These are phyloP conservation scores for Cochlearia excelsa DNA, from an alignment of 345 rosid genomes.

Conservation along the genomic window DNA sequence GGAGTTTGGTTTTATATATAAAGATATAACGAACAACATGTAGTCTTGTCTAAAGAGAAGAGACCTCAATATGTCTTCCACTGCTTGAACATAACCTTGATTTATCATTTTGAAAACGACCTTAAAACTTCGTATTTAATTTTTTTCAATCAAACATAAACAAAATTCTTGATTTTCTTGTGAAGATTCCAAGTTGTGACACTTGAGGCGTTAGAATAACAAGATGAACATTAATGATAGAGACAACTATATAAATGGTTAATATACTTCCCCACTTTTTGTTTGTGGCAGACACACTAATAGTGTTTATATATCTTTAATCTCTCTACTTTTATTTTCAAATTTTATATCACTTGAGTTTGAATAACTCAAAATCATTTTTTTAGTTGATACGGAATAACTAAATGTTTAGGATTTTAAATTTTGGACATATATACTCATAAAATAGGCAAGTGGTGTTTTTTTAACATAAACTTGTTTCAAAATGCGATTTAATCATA, in stretches of 20 bases:
- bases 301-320: constrained; percentile 16
- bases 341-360: neutral
- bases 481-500: too few species aligned
- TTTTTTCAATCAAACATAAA: too few species aligned
- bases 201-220: constrained; percentile 18
- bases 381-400: too few species aligned
- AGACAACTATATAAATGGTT: constrained; percentile 25
- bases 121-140: neutral
- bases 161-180: neutral
- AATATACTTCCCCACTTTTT: constrained; percentile 8
- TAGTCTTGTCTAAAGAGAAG: constrained; percentile 31
- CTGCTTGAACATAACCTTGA: constrained; percentile 20
- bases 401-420: too few species aligned
- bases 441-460: too few species aligned
- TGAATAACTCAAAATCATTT: constrained; percentile 8
- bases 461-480: too few species aligned
- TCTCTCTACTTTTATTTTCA: neutral
- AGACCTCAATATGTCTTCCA: constrained; percentile 33
- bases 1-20: constrained; percentile 21
- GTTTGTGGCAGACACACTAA: constrained; percentile 32
- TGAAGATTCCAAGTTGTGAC: too few species aligned
- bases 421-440: too few species aligned
- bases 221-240: constrained; percentile 15
- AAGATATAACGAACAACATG: constrained; percentile 12
- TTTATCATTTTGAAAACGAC: constrained; percentile 28